Evolutionary conservation across 768 basidiomycete species (phyloP).

Genomic region (Chlorophyllum brunneum): DNA sequence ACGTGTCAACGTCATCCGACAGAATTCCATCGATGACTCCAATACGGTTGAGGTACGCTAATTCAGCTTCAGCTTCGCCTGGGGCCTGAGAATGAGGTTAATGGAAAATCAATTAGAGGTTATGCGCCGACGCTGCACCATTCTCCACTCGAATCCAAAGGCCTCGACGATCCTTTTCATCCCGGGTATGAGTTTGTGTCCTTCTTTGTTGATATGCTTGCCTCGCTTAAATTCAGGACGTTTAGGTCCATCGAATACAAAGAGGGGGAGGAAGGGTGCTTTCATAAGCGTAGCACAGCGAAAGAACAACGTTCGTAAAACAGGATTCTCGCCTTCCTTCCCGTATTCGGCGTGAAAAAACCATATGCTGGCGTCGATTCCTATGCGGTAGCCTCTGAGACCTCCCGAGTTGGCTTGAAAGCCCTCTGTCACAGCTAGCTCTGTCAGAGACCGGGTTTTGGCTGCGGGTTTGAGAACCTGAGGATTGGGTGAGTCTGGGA

Average conservation of each 20-base stretch:
- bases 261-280: conserved; percentile 80
- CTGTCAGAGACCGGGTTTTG: conserved; percentile 68
- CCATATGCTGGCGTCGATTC: conserved; percentile 88
- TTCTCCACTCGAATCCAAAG: conserved; percentile 77
- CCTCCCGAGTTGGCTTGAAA: conserved; percentile 63
- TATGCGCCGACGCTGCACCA: conserved; percentile 31
- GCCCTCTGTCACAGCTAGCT: conserved; percentile 71
- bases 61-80: conserved; percentile 92
- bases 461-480: conserved; percentile 70
- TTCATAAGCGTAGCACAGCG: conserved; percentile 76
- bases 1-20: conserved; percentile 92
- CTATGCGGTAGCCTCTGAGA: conserved; percentile 73
- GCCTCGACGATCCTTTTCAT: conserved; percentile 79
- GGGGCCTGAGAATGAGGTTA: conserved; percentile 59
- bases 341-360: conserved; percentile 78
- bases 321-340: conserved; percentile 81
- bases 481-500: background rate
- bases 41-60: conserved; percentile 79
- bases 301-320: conserved; percentile 79
- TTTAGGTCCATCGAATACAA: conserved; percentile 89
- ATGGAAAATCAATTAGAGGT: conserved; percentile 13
- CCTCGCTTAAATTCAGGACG: conserved; percentile 80
- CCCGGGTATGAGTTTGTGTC: conserved; percentile 64
- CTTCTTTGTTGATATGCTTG: conserved; percentile 60
- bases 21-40: conserved; percentile 86